Conservation (phyloP, 371 early-diverging fungal species). For the Mucor velutinosus region DNA sequence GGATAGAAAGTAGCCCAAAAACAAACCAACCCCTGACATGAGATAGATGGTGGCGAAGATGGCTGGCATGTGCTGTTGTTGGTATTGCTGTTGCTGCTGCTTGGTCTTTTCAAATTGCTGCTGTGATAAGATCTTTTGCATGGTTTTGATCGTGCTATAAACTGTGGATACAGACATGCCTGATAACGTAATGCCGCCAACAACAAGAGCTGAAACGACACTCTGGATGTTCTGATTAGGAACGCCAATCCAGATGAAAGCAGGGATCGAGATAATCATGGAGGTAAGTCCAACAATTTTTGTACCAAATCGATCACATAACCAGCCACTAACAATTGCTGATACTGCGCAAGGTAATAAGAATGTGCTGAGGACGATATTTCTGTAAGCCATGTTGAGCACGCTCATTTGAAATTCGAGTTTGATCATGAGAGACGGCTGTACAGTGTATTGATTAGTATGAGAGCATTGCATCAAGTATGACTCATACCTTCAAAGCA, state of each 20-base stretch:
- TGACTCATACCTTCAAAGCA: constrained; percentile 15
- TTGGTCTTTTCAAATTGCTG: not conserved
- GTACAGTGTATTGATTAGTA: not conserved
- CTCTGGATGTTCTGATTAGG: constrained; percentile 15
- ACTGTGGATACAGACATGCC: constrained; percentile 1
- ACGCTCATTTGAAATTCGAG: not conserved
- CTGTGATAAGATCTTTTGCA: not conserved
- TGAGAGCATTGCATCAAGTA: no score
- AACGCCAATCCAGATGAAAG: constrained; percentile 23
- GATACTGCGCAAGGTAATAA: constrained; percentile 10
- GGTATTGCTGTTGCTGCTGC: not conserved
- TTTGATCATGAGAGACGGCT: not conserved
- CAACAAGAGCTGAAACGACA: constrained; percentile 10
- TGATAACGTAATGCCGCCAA: constrained; percentile 4
- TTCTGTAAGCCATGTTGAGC: not conserved
- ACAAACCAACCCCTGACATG: constrained; percentile 1
- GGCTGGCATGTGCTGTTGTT: not conserved
- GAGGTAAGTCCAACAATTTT: constrained; percentile 12
- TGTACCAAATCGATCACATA: constrained; percentile 18
- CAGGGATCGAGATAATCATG: constrained; percentile 9
- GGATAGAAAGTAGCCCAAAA: constrained; percentile 11
- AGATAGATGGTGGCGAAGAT: not conserved
- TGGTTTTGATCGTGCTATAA: not conserved
- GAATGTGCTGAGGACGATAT: constrained; percentile 5
- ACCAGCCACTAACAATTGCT: not conserved